Percentiles rank a stretch among this genome's conserved stretches.
phyloP scores from a whole-genome alignment of 2,329 filamentous ascomycete genomes.

The Apiospora aurea region DNA sequence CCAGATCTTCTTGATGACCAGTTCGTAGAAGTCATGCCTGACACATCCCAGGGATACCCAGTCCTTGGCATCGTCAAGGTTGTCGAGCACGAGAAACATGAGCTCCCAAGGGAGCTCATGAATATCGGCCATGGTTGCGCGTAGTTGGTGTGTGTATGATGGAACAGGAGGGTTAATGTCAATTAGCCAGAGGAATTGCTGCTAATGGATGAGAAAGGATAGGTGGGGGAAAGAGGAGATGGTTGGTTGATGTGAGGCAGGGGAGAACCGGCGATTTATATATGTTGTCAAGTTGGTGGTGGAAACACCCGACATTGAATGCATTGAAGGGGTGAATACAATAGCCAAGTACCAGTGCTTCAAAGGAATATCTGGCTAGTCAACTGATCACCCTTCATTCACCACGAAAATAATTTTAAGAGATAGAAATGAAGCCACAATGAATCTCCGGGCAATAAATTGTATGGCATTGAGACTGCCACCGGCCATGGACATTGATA shows the following conservation, averaged over 20 bases:
- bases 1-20: not conserved
- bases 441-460: not conserved
- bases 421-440: not conserved
- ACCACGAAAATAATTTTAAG: not conserved
- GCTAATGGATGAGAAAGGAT: too few species aligned
- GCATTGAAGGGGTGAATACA: not conserved
- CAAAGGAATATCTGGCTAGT: not conserved
- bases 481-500: not conserved
- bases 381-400: not conserved
- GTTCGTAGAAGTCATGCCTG: not conserved
- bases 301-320: not conserved
- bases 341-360: not conserved
- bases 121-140: not conserved
- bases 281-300: not conserved
- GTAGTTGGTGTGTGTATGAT: not conserved
- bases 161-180: not conserved
- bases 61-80: not conserved
- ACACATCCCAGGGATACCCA: not conserved
- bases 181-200: not conserved
- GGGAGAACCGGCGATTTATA: not conserved
- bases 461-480: not conserved
- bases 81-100: not conserved
- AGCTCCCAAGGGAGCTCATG: conserved; percentile 4
- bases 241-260: too few species aligned
- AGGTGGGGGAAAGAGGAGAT: not conserved